A percentile compares a stretch with the other conserved stretches of the same genome.
Conservation (phyloP, 495 filamentous ascomycete species). For the Tuber indicum region DNA sequence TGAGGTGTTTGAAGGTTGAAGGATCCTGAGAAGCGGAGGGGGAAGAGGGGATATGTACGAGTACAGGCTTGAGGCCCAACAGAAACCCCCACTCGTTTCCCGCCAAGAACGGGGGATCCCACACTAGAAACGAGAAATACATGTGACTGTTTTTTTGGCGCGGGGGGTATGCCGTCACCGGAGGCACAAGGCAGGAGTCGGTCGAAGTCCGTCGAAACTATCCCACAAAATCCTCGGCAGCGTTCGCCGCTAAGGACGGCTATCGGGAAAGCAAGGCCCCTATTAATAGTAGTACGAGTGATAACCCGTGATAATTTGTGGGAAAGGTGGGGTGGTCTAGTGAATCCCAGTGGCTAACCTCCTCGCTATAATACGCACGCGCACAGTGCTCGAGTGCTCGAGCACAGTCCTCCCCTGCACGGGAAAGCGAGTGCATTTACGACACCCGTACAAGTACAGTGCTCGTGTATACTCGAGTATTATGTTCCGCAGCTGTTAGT, state of each 20-base stretch:
- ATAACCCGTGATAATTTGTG: not conserved
- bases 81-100: not conserved
- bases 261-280: not conserved
- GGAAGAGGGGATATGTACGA: not conserved
- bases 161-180: not conserved
- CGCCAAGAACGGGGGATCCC: not conserved
- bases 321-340: not conserved
- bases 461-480: too few species aligned
- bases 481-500: too few species aligned
- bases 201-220: too few species aligned
- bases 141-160: not conserved
- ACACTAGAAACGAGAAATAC: not conserved
- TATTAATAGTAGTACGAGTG: not conserved
- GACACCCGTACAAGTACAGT: too few species aligned
- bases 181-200: not conserved
- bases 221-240: not conserved
- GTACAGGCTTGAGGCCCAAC: not conserved
- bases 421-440: too few species aligned
- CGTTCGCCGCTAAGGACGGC: not conserved
- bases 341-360: not conserved
- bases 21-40: not conserved
- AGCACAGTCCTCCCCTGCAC: too few species aligned
- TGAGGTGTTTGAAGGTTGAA: not conserved
- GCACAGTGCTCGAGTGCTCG: too few species aligned
- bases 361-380: not conserved